Percentiles rank a stretch among this genome's conserved stretches.
Evolutionary conservation across 441 rosid species (phyloP).

Genomic region (Pelargonium citronellum): DNA sequence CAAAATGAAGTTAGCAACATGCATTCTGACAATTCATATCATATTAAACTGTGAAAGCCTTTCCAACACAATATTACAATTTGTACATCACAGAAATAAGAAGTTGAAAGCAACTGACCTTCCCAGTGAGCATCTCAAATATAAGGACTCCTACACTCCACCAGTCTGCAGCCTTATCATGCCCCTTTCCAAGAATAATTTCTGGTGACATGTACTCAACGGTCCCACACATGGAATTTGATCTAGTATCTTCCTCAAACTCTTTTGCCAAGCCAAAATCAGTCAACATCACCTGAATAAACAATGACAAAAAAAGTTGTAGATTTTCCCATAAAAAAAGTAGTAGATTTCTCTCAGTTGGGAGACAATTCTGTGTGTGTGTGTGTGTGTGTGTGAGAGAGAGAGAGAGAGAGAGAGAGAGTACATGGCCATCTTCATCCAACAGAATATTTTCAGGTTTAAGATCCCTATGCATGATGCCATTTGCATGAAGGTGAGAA

Average conservation of each 20-base stretch:
- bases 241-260: slow-evolving; percentile 71
- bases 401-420: slow-evolving; percentile 21
- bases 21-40: too few relatives aligned
- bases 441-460: slow-evolving; percentile 90
- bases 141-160: slow-evolving; percentile 90
- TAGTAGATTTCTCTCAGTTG: too few relatives aligned
- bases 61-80: neutral
- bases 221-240: slow-evolving; percentile 90
- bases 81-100: neutral
- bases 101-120: slow-evolving; percentile 38
- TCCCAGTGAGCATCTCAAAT: slow-evolving; percentile 90
- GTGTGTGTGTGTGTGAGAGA: neutral
- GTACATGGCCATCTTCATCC: slow-evolving; percentile 85
- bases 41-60: neutral
- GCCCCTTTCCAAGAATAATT: slow-evolving; percentile 78
- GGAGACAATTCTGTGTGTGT: neutral
- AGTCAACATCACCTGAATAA: slow-evolving; percentile 57
- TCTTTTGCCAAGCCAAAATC: slow-evolving; percentile 92
- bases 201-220: slow-evolving; percentile 96
- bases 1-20: too few relatives aligned
- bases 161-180: slow-evolving; percentile 95
- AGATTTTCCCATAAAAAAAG: neutral
- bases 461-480: slow-evolving; percentile 95
- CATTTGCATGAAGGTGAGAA: slow-evolving; percentile 83
- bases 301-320: slow-evolving; percentile 12